Percentiles rank a stretch among this genome's conserved stretches.
Evolutionary conservation across 305 asterid genomes (phyloP).

Genomic region (Rubia peregrina): DNA sequence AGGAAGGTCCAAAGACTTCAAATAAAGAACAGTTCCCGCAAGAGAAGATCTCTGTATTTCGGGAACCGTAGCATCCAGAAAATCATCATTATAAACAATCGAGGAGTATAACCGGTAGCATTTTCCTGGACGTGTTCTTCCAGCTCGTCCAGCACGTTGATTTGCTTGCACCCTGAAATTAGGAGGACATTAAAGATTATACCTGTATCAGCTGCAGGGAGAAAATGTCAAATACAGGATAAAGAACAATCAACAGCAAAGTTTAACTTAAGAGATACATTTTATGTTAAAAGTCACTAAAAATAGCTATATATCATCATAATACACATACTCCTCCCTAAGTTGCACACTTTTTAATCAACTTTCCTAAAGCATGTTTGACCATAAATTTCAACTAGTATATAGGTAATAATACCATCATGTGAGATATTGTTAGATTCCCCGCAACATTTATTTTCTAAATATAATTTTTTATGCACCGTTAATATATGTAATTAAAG

Average conservation of each 20-base stretch:
- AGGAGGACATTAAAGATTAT: not conserved
- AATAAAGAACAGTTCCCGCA: conserved; percentile 87
- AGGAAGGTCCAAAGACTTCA: conserved; percentile 85
- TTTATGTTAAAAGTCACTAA: not conserved
- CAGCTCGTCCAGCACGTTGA: conserved; percentile 98
- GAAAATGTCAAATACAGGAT: not conserved
- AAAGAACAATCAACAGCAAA: not conserved
- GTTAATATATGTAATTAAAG: too few relatives aligned
- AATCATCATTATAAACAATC: conserved; percentile 58
- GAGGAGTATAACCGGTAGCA: conserved; percentile 88
- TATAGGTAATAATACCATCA: too few relatives aligned
- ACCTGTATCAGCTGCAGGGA: not conserved
- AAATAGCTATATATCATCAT: not conserved
- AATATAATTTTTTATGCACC: too few relatives aligned
- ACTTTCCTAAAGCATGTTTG: too few relatives aligned
- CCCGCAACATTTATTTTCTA: too few relatives aligned
- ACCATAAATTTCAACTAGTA: too few relatives aligned
- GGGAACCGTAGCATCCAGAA: conserved; percentile 87
- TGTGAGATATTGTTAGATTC: too few relatives aligned
- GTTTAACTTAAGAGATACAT: not conserved
- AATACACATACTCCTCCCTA: not conserved
- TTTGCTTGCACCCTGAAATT: conserved; percentile 87
- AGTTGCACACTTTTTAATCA: too few relatives aligned
- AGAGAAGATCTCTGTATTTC: conserved; percentile 97
- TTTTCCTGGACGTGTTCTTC: conserved; percentile 92